phyloP scores from a whole-genome alignment of 2,329 filamentous ascomycete genomes.

The Coniochaeta hoffmannii region DNA sequence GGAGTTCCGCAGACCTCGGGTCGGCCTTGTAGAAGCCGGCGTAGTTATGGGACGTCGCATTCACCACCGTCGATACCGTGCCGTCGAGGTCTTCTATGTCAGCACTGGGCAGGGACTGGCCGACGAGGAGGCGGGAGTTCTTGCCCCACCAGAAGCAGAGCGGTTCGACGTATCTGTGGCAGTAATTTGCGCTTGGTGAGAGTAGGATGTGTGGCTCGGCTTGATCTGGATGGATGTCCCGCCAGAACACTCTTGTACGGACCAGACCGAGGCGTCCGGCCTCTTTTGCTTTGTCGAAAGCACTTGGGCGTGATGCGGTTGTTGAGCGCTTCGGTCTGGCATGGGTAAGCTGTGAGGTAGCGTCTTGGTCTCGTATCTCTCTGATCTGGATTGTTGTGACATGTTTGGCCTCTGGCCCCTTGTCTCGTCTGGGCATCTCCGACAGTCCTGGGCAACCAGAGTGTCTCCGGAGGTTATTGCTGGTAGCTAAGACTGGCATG shows the following conservation, averaged over 20 bases:
- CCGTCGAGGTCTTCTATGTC: conserved; percentile 4
- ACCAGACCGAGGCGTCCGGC: not conserved
- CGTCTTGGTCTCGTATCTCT: not conserved
- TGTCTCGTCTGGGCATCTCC: not conserved
- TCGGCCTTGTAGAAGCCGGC: conserved; percentile 9
- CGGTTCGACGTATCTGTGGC: conserved; percentile 11
- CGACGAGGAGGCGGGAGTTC: conserved; percentile 9
- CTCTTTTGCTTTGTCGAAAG: not conserved
- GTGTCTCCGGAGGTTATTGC: not conserved
- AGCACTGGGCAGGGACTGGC: conserved; percentile 4
- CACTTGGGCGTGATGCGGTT: not conserved
- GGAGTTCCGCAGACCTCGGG: conserved; percentile 4
- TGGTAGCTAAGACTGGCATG: not conserved
- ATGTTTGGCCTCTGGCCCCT: not conserved
- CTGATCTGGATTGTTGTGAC: not conserved
- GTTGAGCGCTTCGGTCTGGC: not conserved
- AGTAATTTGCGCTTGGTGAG: not conserved
- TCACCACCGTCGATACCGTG: conserved; percentile 2
- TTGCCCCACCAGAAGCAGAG: conserved; percentile 10
- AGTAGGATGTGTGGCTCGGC: not conserved
- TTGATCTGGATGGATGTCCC: not conserved
- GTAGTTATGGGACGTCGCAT: conserved; percentile 11
- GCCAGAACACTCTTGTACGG: not conserved
- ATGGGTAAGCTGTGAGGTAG: not conserved
- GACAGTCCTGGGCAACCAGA: not conserved